Base-by-base conservation (phyloP, 331 rosid species). In the Saraca asoca region DNA sequence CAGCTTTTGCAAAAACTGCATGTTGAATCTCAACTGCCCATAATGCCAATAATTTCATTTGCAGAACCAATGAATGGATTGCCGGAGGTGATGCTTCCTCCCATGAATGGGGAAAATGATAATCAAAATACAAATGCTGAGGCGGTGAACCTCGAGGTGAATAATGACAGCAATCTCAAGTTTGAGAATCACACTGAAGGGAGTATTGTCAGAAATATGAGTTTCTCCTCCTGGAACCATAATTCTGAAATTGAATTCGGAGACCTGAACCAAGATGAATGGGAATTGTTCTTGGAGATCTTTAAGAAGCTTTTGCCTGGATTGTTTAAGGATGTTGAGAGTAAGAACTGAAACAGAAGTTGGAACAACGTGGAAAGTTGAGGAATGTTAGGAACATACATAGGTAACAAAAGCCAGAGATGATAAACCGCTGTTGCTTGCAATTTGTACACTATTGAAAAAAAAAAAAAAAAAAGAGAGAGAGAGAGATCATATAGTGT, bases 231-330 rank as follows among this genome's bases (percentile, higher is more conserved):
- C 15, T 58, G 71, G 18, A 83, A 5, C 17, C 69, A 43, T 51
- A 70, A 48, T 12, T 20, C 64, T 44, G 90, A 82, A 61, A 29
- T 14, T 0, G 82, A 76, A 50, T 90, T 93, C 4, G 96, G 83
- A 55, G 90, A 87, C 74, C 58, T 93, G 82, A 82, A 77, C 59
- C 62, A 64, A 70, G 82, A 55, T 6, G 85, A 85, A 66, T 93
- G 96, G 96, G 88, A 75, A 48, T 15, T 52, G 58, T 93, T 93
- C 68, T 44, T 93, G 82, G 86, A 82, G 51, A 66, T 5, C 62
- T 93, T 85, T 50, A 69, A 71, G 65, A 73, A 74, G 85, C 62
- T 89, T 64, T 85, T 89, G 76, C 77, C 69, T 0, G 75, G 58
- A 12, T 50, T 52, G 18, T 77, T 93, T 18, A 81, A 79, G 56